phyloP scores from a whole-genome alignment of 2,329 filamentous ascomycete genomes.

The Aspergillus tubingensis region DNA sequence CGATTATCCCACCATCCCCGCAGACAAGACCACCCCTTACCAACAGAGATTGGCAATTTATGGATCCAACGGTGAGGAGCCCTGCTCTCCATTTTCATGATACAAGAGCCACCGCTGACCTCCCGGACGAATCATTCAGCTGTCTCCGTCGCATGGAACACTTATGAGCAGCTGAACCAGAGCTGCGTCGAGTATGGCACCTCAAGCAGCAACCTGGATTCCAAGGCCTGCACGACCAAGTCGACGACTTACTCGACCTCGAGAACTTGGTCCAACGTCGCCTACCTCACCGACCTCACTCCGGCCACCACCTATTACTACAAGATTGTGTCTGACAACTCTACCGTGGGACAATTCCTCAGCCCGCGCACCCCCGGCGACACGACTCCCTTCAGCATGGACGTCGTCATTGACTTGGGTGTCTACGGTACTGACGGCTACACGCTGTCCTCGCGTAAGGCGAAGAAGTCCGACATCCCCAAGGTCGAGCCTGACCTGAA shows the following conservation, averaged over 20 bases:
- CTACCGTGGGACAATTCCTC: constrained; percentile 55
- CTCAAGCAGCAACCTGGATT: constrained; percentile 41
- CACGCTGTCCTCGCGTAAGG: constrained; percentile 44
- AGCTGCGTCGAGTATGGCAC: constrained; percentile 57
- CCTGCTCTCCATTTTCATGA: neutral
- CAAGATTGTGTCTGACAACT: constrained; percentile 60
- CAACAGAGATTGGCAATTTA: constrained; percentile 58
- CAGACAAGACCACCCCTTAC: constrained; percentile 55
- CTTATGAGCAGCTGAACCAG: constrained; percentile 49
- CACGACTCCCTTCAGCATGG: constrained; percentile 55
- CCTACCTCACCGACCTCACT: constrained; percentile 48
- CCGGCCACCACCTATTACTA: constrained; percentile 63
- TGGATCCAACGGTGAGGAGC: constrained; percentile 49
- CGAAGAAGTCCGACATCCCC: constrained; percentile 54
- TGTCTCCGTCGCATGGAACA: constrained; percentile 60
- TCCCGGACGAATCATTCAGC: constrained; percentile 34
- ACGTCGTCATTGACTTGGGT: constrained; percentile 57
- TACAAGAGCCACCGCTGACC: too few relatives aligned
- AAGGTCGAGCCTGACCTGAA: constrained; percentile 55
- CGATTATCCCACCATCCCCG: constrained; percentile 50
- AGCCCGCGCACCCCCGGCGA: constrained; percentile 58
- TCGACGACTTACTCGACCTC: constrained; percentile 57
- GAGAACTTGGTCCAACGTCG: constrained; percentile 56
- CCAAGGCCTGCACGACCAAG: constrained; percentile 47
- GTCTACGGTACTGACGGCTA: constrained; percentile 58